A percentile compares a stretch with the other conserved stretches of the same genome.
These are phyloP conservation scores for Wallacemonas collosoma DNA, from an alignment of 208 protist genomes.

Conservation along the genomic window DNA sequence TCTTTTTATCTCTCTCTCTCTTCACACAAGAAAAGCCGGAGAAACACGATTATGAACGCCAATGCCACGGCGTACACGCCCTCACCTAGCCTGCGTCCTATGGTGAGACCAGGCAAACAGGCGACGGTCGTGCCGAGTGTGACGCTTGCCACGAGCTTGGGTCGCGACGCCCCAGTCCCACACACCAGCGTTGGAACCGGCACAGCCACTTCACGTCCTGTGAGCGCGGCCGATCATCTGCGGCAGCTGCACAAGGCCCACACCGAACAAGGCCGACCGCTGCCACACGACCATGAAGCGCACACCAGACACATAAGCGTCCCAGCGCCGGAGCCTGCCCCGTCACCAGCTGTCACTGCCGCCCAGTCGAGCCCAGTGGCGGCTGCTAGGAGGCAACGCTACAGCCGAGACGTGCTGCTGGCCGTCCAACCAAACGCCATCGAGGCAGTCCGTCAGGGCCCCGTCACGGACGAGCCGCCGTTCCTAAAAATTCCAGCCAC, in stretches of 20 bases:
- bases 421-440: conserved; percentile 29
- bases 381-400: conserved; percentile 17
- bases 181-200: not conserved
- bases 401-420: conserved; percentile 43
- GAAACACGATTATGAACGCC: conserved; percentile 32
- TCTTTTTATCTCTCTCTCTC: not conserved
- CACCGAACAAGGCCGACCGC: not conserved
- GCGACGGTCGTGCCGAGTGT: not conserved
- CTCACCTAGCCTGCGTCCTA: conserved; percentile 17
- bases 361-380: no score
- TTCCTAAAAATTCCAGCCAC: conserved; percentile 45
- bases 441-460: conserved; percentile 26
- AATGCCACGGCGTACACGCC: conserved; percentile 39
- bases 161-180: not conserved
- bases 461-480: conserved; percentile 44
- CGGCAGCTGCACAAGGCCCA: conserved; percentile 13
- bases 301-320: not conserved
- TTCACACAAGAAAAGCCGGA: no score
- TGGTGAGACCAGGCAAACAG: not conserved
- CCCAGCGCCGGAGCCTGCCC: no score
- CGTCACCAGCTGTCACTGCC: no score
- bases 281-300: not conserved
- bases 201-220: not conserved
- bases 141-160: no score
- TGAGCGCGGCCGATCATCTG: conserved; percentile 40